Evolutionary conservation across 225 moss, liverwort and hornwort genomes (phyloP).

Genomic region (Polytrichum commune): DNA sequence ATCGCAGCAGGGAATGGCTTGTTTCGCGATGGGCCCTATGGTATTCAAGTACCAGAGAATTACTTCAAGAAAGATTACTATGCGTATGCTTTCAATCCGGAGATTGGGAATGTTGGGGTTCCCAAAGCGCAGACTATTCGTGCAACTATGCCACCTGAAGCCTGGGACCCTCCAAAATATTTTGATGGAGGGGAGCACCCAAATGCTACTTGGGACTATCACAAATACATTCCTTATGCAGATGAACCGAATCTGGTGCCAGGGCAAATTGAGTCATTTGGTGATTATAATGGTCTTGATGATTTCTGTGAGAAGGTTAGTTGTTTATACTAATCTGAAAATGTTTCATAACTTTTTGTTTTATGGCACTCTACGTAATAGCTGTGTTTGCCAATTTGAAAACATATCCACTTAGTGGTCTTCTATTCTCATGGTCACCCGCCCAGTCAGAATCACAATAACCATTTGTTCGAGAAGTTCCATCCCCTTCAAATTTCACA

Average conservation of each 20-base stretch:
- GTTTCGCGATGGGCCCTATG: constrained; percentile 82
- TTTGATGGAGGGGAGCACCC: constrained; percentile 52
- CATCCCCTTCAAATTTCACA: too few species aligned
- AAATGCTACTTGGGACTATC: constrained; percentile 82
- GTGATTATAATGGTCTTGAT: constrained; percentile 52
- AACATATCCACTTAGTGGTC: too few species aligned
- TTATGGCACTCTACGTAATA: too few species aligned
- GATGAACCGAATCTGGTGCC: constrained; percentile 49
- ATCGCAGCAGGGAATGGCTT: constrained; percentile 83
- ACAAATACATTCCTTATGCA: constrained; percentile 85
- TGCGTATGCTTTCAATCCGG: constrained; percentile 81
- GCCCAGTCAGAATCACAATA: too few species aligned
- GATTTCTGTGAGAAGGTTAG: constrained; percentile 75
- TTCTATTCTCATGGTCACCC: too few species aligned
- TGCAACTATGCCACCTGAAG: constrained; percentile 84
- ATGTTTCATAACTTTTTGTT: too few species aligned
- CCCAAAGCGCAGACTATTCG: constrained; percentile 85
- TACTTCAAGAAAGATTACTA: constrained; percentile 73
- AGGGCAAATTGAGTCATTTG: constrained; percentile 71
- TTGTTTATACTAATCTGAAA: too few species aligned
- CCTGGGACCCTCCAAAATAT: constrained; percentile 70
- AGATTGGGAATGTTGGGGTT: constrained; percentile 92
- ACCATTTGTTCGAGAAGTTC: too few species aligned
- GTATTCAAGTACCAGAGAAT: constrained; percentile 75
- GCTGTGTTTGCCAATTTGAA: too few species aligned